Conservation (phyloP, 805 yeast genomes). For the Wickerhamiella musiphila region DNA sequence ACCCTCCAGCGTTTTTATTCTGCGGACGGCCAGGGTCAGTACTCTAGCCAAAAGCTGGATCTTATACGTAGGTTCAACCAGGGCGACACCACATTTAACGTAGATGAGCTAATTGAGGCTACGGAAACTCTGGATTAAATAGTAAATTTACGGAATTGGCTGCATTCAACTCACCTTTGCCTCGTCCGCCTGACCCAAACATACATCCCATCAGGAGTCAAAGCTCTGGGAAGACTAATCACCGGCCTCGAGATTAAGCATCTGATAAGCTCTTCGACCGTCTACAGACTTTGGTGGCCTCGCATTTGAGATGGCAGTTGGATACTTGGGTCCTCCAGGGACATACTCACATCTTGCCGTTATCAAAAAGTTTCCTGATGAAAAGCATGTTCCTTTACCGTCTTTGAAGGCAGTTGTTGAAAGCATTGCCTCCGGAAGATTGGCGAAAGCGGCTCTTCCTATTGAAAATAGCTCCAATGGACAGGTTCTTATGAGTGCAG, state of each 20-base stretch:
- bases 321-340: slow-evolving; percentile 78
- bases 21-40: slow-evolving; percentile 19
- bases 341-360: slow-evolving; percentile 79
- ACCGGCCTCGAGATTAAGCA: too few relatives aligned
- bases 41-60: slow-evolving; percentile 31
- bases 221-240: too few relatives aligned
- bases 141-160: too few relatives aligned
- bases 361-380: slow-evolving; percentile 4
- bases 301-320: slow-evolving; percentile 23
- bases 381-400: slow-evolving; percentile 12
- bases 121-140: slow-evolving; percentile 51
- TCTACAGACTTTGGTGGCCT: too few relatives aligned
- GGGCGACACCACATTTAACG: slow-evolving; percentile 49
- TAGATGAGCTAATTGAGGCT: slow-evolving; percentile 51
- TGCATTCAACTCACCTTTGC: too few relatives aligned
- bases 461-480: slow-evolving; percentile 93
- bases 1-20: slow-evolving; percentile 37
- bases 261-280: too few relatives aligned
- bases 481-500: slow-evolving; percentile 73
- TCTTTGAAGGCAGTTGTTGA: slow-evolving; percentile 42
- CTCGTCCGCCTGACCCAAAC: too few relatives aligned
- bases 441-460: slow-evolving; percentile 69
- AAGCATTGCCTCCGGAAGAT: slow-evolving; percentile 27
- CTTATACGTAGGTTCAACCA: slow-evolving; percentile 50
- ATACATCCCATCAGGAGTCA: too few relatives aligned